Percentiles rank a stretch among this genome's conserved stretches.
Evolutionary conservation across 306 rosid species (phyloP).

Genomic region (Lathyrus aphaca): DNA sequence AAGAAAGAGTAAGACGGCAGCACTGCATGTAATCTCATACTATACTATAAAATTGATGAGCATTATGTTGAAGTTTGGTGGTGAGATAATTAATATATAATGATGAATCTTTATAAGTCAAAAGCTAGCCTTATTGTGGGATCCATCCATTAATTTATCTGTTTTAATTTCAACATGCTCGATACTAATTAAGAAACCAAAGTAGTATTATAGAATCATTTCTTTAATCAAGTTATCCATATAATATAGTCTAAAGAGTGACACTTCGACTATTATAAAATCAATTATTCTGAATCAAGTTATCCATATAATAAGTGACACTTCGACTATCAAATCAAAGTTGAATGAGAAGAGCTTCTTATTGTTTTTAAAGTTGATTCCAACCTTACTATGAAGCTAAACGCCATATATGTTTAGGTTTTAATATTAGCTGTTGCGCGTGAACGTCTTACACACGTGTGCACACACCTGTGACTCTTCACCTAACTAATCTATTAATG

Average conservation of each 20-base stretch:
- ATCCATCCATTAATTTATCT: background rate
- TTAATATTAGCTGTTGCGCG: too few relatives aligned
- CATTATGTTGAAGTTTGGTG: slow-evolving; percentile 29
- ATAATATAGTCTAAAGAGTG: too few relatives aligned
- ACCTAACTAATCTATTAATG: too few relatives aligned
- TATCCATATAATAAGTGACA: slow-evolving; percentile 5
- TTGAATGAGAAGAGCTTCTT: slow-evolving; percentile 7
- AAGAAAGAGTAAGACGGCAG: background rate
- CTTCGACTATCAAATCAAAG: slow-evolving; percentile 29
- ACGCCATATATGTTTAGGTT: too few relatives aligned
- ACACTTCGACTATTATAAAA: background rate
- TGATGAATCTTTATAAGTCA: slow-evolving; percentile 19
- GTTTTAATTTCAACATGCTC: slow-evolving; percentile 23
- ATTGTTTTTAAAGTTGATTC: too few relatives aligned
- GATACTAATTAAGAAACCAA: slow-evolving; percentile 16
- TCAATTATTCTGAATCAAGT: background rate
- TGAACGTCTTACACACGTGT: too few relatives aligned
- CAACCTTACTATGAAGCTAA: too few relatives aligned
- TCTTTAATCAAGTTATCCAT: too few relatives aligned
- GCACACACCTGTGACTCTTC: too few relatives aligned
- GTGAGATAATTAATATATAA: slow-evolving; percentile 30
- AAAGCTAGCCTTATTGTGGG: background rate
- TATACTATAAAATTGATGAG: background rate
- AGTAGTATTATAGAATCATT: background rate
- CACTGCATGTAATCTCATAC: background rate